These are phyloP conservation scores for Scutellaria minor DNA, from an alignment of 257 asterid genomes.

Conservation along the genomic window DNA sequence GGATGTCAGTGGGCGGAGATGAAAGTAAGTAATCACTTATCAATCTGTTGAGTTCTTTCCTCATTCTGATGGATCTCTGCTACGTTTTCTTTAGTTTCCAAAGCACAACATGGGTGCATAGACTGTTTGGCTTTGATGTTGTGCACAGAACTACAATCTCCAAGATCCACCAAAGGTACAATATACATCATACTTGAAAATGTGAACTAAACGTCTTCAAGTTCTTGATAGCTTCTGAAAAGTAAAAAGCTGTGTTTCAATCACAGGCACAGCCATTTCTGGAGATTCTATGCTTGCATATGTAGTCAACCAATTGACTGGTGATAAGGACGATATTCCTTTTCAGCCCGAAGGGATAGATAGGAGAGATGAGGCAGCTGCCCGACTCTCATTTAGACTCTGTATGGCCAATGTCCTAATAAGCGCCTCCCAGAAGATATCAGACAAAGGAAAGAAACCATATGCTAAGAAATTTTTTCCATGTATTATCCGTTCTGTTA, in stretches of 20 bases:
- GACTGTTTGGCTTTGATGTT: conserved; percentile 87
- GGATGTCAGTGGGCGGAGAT: conserved; percentile 65
- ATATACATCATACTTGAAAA: conserved; percentile 7
- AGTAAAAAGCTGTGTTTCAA: conserved; percentile 31
- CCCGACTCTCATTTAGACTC: conserved; percentile 60
- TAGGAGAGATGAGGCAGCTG: conserved; percentile 32
- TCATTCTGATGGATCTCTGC: conserved; percentile 27
- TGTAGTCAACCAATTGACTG: conserved; percentile 58
- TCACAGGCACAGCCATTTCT: conserved; percentile 48
- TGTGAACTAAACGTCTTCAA: not conserved
- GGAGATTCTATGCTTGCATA: conserved; percentile 53
- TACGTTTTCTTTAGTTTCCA: conserved; percentile 56
- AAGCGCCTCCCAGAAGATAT: conserved; percentile 82
- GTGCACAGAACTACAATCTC: conserved; percentile 66
- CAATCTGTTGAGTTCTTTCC: conserved; percentile 24
- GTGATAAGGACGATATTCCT: conserved; percentile 34
- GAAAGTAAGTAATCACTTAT: conserved; percentile 59
- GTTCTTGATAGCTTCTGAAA: conserved; percentile 17
- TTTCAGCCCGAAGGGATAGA: conserved; percentile 39
- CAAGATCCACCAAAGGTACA: conserved; percentile 45
- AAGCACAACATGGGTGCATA: conserved; percentile 96
- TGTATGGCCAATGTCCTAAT: conserved; percentile 94
- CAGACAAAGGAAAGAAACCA: conserved; percentile 57
- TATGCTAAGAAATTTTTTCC: conserved; percentile 64
- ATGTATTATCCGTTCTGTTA: conserved; percentile 45